phyloP scores from a whole-genome alignment of 208 protist genomes.

The Leishmania braziliensis region DNA sequence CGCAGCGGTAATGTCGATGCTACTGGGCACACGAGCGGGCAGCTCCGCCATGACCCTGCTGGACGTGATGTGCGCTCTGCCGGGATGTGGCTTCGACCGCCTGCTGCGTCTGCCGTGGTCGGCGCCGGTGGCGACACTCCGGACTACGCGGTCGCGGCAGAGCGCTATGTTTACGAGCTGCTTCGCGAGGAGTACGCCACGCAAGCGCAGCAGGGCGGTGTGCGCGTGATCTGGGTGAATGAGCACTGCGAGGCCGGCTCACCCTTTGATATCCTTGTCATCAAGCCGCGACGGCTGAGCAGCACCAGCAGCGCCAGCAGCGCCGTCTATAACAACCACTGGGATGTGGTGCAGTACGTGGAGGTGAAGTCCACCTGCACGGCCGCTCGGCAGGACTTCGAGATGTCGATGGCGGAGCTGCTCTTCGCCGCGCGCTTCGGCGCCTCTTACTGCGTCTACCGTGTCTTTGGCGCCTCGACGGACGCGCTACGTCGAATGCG shows the following conservation, averaged over 20 bases:
- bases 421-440: constrained; percentile 83
- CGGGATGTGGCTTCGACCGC: constrained; percentile 25
- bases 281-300: constrained; percentile 26
- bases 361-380: constrained; percentile 88
- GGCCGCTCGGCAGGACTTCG: constrained; percentile 62
- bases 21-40: too few relatives aligned
- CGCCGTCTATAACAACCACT: background rate
- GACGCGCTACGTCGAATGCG: constrained; percentile 49
- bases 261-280: constrained; percentile 82
- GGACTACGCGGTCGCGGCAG: constrained; percentile 66
- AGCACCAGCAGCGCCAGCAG: background rate
- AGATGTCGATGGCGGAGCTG: constrained; percentile 80
- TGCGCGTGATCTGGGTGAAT: constrained; percentile 83
- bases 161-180: constrained; percentile 68
- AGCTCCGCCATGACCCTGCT: background rate
- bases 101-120: constrained; percentile 4
- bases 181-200: constrained; percentile 45
- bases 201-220: constrained; percentile 14
- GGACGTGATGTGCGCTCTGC: background rate
- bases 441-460: constrained; percentile 63
- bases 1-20: background rate
- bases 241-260: constrained; percentile 57
- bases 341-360: constrained; percentile 61
- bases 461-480: constrained; percentile 77
- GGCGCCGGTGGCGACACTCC: constrained; percentile 30